Evolutionary conservation across 1,284 basidiomycete species (phyloP), one percentile per base, ranked within the genome.

Genomic region (Rhodotorula sp.): DNA sequence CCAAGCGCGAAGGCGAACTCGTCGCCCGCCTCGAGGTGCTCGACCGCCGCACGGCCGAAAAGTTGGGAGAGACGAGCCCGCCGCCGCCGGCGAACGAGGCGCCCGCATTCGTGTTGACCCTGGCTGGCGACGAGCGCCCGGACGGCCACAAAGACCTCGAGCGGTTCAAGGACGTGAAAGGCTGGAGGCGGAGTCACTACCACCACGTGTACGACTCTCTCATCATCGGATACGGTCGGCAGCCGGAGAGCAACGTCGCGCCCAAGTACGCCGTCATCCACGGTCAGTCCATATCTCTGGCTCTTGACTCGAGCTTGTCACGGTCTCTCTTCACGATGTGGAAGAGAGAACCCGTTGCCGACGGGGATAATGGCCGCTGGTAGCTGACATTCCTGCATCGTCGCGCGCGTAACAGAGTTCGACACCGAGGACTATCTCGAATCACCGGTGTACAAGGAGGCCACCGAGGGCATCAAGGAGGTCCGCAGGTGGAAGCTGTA

Each of bases 11-110:
- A 70, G 80, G 79, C 5, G 79, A 77, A 20, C 67, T 82, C 56
- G 78, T 82, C 37, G 69, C 70, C 1, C 71, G 79, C 5, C 67
- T 82, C 26, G 80, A 72, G 10, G 74, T 78, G 4, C 76, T 82
- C 53, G 81, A 82, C 68, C 75, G 81, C 33, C 49, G 81, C 4
- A 81, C 80, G 54, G 79, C 79, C 66, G 63, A 74, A 45, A 70
- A 77, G 12, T 68, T 79, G 42, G 77, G 76, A 46, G 78, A 80
- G 51, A 75, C 75, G 15, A 59, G 59, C n/a, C 22, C 61, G 17
- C 64, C 74, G 1, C 66, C 68, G 3, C 3, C 44, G 0, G 69
- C 72, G 5, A 37, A 20, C 24, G 60, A 72, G 3, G 68, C 72
- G 33, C 61, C 74, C 4, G 33, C 58, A 48, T 75, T 70, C 22